Evolutionary conservation across 2,329 filamentous ascomycete genomes (phyloP), one percentile per base, ranked within the genome.

Genomic region (Microdochium nivale): DNA sequence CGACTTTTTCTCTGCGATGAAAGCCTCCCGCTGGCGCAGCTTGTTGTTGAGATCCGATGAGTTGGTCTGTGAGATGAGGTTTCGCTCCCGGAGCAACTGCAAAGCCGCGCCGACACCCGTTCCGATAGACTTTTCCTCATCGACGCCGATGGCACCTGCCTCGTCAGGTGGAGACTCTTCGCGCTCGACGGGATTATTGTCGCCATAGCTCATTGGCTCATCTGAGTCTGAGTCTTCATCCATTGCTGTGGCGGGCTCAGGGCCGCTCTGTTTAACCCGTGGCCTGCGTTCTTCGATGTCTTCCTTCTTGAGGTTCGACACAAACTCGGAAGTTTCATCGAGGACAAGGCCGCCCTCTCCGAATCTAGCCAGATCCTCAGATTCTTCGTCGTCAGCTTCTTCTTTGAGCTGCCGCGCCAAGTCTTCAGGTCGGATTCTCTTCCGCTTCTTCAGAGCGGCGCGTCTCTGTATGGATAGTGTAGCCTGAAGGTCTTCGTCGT

Each of bases 291-390:
- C 73, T 51, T 80, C 76, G 2, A 77, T 72, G 8, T 77, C 74
- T 21, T 75, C 78, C 53, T 86, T 87, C 63, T 86, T 87, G 51
- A 99, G 70, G 51, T 90, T 90, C 25, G 90, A 87, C 27, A 99
- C 87, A 60, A 99, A 99, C 61, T 96, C 91, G 0, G 90, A 90
- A 1, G 92, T 96, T 64, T 96, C 94, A 54, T 96, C 92, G 52
- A 99, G 91, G n/a, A 96, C 80, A 1, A 99, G 74, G 1, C 90
- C 92, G 27, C 70, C 71, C 2, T 60, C 64, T 3, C 53, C 58
- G 25, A 63, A 66, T 7, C 62, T 60, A 2, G 74, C 74, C 32
- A 72, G 72, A 49, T 79, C 75, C 43, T 77, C 74, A 10, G 69
- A 63, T 3, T 80, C 74, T 0, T 76, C 73, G 16, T 69, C 73